Evolutionary conservation across 1,284 basidiomycete genomes (phyloP).

Genomic region (Malassezia brasiliensis): DNA sequence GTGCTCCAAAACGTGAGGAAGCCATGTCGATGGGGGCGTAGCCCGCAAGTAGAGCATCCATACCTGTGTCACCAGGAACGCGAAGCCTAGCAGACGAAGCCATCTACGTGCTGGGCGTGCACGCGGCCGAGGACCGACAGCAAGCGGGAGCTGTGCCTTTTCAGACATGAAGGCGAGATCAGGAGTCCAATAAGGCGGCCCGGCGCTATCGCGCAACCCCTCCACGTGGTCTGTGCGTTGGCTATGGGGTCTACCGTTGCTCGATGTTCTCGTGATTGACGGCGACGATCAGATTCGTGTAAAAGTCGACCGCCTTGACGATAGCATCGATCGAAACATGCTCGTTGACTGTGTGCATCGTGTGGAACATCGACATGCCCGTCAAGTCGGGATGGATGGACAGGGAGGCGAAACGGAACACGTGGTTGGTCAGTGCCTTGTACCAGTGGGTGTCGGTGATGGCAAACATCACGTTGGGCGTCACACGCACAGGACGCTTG

Average conservation of each 20-base stretch:
- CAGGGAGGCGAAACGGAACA: slow-evolving; percentile 54
- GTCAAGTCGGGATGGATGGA: slow-evolving; percentile 40
- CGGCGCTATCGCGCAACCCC: neutral
- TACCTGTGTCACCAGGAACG: neutral
- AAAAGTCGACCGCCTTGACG: slow-evolving; percentile 51
- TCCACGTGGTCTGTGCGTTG: neutral
- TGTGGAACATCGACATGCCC: slow-evolving; percentile 49
- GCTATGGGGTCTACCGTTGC: neutral
- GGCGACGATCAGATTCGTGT: slow-evolving; percentile 52
- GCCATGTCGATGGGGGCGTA: neutral
- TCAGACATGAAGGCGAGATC: too few relatives aligned
- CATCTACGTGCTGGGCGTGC: too few relatives aligned
- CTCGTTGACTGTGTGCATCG: slow-evolving; percentile 62
- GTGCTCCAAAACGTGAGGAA: neutral
- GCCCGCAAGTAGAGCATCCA: neutral
- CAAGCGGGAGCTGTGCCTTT: too few relatives aligned
- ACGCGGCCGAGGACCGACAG: too few relatives aligned
- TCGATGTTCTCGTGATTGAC: slow-evolving; percentile 37
- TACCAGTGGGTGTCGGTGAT: slow-evolving; percentile 55
- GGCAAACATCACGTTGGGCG: slow-evolving; percentile 55
- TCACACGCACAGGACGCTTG: slow-evolving; percentile 51
- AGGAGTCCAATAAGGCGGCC: too few relatives aligned
- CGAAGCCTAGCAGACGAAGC: too few relatives aligned
- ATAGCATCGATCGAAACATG: slow-evolving; percentile 49
- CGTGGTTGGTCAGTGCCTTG: slow-evolving; percentile 53